Evolutionary conservation across 768 basidiomycete species (phyloP), one percentile per base, ranked within the genome.

Genomic region (Suillus brevipes): DNA sequence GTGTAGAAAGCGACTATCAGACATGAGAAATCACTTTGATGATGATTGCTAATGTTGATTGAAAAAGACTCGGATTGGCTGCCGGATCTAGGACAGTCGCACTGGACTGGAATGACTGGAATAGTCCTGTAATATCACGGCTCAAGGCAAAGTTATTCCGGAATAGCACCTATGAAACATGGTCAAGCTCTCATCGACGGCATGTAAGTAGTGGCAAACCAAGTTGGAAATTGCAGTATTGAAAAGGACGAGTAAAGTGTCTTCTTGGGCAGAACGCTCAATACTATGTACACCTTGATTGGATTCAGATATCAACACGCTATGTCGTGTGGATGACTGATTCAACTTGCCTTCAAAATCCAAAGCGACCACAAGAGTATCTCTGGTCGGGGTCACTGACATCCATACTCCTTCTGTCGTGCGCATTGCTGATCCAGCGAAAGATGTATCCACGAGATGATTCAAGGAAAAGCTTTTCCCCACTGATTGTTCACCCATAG

Each of bases 331-430:
- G n/a, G 40, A 25, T 36, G 20, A 18, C 8, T 18, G 3, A 10
- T n/a, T 0, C 0, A 10, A 64, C 68, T 0, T 9, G 81, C 88
- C 87, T 80, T 89, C 87, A 53, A 89, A 89, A 66, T 89, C 87
- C 9, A 89, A 78, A 2, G 87, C 83, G 0, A 89, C 86, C 12
- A 89, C 76, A 13, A 89, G 69, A 0, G 72, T 72, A 31, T 86
- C 82, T 58, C 81, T 75, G 0, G 87, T 87, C 0, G 87, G 88
- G 2, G 87, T 87, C 10, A 86, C 84, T 1, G 87, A 87, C 82
- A 88, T 84, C 87, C 87, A 88, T 3, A 88, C 85, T 6, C 87
- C 87, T 74, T 87, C 85, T 69, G 85, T 88, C 10, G 86, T 87
- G 20, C 85, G 77, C 85, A 88, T 87, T 0, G 87, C 87, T 9